Conservation (phyloP, 352 stramenopile genomes). For the Phytopythium sindhum region DNA sequence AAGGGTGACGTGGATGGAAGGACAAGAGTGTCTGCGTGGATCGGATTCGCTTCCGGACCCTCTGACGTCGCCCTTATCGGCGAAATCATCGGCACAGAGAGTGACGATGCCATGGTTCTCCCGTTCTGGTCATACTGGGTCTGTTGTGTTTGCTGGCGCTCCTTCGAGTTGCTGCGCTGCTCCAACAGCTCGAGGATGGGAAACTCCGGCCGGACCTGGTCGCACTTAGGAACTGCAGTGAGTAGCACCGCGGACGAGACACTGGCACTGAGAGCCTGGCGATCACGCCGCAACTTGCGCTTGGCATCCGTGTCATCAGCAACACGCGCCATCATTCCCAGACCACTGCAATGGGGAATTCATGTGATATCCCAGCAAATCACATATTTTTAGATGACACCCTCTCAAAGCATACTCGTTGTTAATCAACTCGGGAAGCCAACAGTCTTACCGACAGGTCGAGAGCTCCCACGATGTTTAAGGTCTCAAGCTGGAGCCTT, state of each 20-base stretch:
- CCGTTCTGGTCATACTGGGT: background rate
- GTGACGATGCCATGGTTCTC: background rate
- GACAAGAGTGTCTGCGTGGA: background rate
- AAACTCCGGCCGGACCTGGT: slow-evolving; percentile 15
- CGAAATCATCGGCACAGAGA: background rate
- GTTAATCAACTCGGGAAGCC: background rate
- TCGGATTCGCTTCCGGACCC: slow-evolving; percentile 2
- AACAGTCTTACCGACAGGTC: background rate
- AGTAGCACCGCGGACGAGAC: slow-evolving; percentile 31
- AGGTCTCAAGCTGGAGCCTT: background rate
- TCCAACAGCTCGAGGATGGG: slow-evolving; percentile 31
- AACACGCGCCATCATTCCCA: background rate
- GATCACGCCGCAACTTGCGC: slow-evolving; percentile 1
- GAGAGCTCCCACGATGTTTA: background rate
- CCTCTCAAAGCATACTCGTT: background rate
- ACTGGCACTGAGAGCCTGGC: slow-evolving; percentile 26
- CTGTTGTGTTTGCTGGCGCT: background rate
- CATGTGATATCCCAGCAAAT: background rate
- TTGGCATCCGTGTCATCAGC: background rate
- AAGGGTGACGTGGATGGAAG: background rate
- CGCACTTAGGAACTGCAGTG: background rate
- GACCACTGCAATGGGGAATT: background rate
- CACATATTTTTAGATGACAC: background rate
- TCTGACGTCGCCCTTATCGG: background rate
- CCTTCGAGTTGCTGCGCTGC: background rate